These are phyloP conservation scores for Lachnum nothofagi DNA, from an alignment of 2,329 filamentous ascomycete species.

Conservation along the genomic window DNA sequence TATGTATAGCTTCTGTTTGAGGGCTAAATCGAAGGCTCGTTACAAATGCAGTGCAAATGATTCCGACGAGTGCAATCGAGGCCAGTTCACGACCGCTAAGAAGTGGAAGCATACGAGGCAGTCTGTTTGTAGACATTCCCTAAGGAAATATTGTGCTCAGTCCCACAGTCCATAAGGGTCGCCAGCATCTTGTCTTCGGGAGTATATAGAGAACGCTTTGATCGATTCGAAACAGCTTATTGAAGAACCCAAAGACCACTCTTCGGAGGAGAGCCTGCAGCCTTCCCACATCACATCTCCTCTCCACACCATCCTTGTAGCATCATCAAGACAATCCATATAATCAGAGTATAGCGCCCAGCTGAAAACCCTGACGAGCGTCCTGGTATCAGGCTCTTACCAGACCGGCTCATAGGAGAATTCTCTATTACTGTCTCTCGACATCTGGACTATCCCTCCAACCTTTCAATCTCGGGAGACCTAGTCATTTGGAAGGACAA, in stretches of 20 bases:
- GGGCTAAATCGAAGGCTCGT: slow-evolving; percentile 47
- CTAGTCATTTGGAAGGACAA: slow-evolving; percentile 68
- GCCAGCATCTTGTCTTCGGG: slow-evolving; percentile 17
- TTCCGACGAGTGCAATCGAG: slow-evolving; percentile 53
- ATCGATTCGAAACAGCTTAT: slow-evolving; percentile 23
- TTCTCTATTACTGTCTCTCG: slow-evolving; percentile 46
- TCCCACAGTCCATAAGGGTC: slow-evolving; percentile 17
- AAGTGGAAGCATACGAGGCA: slow-evolving; percentile 27
- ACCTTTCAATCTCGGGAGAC: slow-evolving; percentile 43
- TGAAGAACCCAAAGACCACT: slow-evolving; percentile 48
- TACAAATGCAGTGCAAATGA: slow-evolving; percentile 41
- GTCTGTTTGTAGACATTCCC: slow-evolving; percentile 33
- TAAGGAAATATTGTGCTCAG: slow-evolving; percentile 30
- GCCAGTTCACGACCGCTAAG: slow-evolving; percentile 21
- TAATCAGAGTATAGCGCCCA: slow-evolving; percentile 64
- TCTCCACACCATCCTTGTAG: slow-evolving; percentile 30
- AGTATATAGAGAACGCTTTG: slow-evolving; percentile 28
- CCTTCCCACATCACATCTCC: slow-evolving; percentile 39
- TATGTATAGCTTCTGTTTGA: slow-evolving; percentile 35
- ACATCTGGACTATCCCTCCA: slow-evolving; percentile 54
- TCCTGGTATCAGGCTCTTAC: slow-evolving; percentile 70
- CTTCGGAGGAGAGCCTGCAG: slow-evolving; percentile 38
- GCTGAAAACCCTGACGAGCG: slow-evolving; percentile 69
- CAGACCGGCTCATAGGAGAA: slow-evolving; percentile 68
- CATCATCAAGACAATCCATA: slow-evolving; percentile 49